A percentile compares a stretch with the other conserved stretches of the same genome.
Conservation (phyloP, 108 stramenopile species). For the Skeletonema potamos region DNA sequence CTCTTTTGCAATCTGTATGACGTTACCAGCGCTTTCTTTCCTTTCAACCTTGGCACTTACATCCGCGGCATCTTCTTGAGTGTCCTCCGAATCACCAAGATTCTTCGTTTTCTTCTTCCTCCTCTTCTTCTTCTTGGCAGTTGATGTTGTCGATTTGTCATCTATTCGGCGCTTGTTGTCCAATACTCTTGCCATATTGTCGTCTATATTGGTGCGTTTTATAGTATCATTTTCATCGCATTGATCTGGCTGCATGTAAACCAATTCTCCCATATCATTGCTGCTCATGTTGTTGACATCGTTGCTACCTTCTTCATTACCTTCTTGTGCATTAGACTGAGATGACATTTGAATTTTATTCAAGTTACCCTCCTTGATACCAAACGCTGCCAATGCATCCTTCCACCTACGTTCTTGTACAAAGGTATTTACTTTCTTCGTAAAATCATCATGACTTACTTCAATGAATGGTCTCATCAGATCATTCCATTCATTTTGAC, state of each 20-base stretch:
- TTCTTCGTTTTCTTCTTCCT: slow-evolving; percentile 15
- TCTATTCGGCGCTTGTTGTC: background rate
- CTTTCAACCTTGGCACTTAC: background rate
- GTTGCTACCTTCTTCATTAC: slow-evolving; percentile 4
- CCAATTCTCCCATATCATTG: slow-evolving; percentile 32
- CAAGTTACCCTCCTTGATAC: background rate
- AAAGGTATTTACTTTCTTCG: slow-evolving; percentile 7
- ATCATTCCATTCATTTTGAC: slow-evolving; percentile 14
- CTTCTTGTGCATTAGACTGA: background rate
- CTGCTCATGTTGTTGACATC: slow-evolving; percentile 14
- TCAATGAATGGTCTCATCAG: slow-evolving; percentile 24
- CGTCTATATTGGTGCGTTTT: background rate
- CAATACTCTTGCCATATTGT: slow-evolving; percentile 23
- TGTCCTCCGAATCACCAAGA: background rate
- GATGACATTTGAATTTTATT: background rate
- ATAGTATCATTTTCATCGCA: background rate
- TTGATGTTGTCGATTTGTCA: background rate
- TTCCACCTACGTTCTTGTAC: slow-evolving; percentile 21
- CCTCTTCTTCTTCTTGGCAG: background rate
- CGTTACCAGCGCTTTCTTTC: background rate
- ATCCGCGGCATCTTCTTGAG: background rate
- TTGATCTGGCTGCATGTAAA: background rate
- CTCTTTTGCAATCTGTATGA: slow-evolving; percentile 6
- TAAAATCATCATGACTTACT: slow-evolving; percentile 28
- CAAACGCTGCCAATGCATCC: slow-evolving; percentile 13